phyloP scores from a whole-genome alignment of 129 eudicot genomes.

The Flaveria brownii region DNA sequence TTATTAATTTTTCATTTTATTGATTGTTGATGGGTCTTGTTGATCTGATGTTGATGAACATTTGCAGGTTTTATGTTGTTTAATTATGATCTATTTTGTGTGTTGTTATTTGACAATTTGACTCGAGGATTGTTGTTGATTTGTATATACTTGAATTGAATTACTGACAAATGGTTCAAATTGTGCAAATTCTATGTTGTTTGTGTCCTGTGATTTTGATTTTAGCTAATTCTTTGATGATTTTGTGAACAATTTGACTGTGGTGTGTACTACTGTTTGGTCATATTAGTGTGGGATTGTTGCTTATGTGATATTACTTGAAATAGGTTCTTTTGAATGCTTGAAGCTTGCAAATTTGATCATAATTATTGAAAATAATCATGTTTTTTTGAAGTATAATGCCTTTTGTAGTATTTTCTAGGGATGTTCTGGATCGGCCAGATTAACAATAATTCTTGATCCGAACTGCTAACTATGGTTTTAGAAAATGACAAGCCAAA shows the following conservation, averaged over 20 bases:
- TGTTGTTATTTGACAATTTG: neutral
- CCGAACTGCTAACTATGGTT: neutral
- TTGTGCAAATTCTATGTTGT: neutral
- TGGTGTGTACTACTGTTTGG: neutral
- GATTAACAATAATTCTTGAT: too few relatives aligned
- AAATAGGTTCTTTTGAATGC: neutral
- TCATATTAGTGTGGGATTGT: too few relatives aligned
- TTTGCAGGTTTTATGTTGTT: neutral
- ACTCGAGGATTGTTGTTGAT: neutral
- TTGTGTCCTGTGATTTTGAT: neutral
- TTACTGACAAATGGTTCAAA: neutral
- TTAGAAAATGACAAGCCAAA: neutral
- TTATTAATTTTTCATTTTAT: neutral
- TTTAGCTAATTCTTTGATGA: neutral
- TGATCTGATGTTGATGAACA: slow-evolving; percentile 15
- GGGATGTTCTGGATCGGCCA: neutral
- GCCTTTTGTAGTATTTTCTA: neutral
- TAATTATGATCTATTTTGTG: neutral
- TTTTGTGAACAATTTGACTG: neutral
- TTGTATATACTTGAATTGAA: neutral
- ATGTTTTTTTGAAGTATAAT: neutral
- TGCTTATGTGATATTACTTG: neutral
- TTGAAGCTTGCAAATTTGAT: neutral
- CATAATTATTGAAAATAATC: neutral
- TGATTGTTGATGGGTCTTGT: neutral